Percentiles rank a stretch among this genome's conserved stretches.
phyloP scores from a whole-genome alignment of 2,329 filamentous ascomycete genomes.

The Colletotrichum agaves region DNA sequence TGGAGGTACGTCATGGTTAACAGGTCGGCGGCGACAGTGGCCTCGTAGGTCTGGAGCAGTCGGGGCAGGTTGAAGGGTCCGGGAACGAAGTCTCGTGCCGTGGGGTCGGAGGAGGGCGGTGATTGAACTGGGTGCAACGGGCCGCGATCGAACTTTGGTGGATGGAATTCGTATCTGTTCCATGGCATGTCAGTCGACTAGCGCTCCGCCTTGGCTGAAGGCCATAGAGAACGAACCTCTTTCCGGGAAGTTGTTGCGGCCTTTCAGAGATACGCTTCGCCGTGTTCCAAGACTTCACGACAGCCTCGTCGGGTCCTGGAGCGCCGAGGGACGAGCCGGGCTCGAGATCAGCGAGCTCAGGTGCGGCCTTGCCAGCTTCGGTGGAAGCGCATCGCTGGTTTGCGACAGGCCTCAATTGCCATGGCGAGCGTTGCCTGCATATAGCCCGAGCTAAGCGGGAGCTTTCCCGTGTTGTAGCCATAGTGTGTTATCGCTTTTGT shows the following conservation, averaged over 20 bases:
- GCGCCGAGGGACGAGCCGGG: slow-evolving; percentile 59
- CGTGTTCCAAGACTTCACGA: slow-evolving; percentile 54
- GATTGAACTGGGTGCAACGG: slow-evolving; percentile 93
- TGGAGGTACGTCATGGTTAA: slow-evolving; percentile 91
- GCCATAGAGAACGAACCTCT: slow-evolving; percentile 52
- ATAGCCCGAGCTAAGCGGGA: slow-evolving; percentile 49
- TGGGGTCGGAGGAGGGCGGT: slow-evolving; percentile 85
- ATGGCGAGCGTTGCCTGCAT: slow-evolving; percentile 43
- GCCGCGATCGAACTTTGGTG: slow-evolving; percentile 94
- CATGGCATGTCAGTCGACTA: slow-evolving; percentile 40
- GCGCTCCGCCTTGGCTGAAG: slow-evolving; percentile 36
- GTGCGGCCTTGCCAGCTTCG: slow-evolving; percentile 49
- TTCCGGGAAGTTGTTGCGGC: slow-evolving; percentile 56
- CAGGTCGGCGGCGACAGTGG: slow-evolving; percentile 86
- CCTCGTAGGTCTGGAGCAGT: slow-evolving; percentile 89
- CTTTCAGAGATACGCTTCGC: slow-evolving; percentile 49
- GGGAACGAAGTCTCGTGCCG: slow-evolving; percentile 87
- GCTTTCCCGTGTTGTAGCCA: slow-evolving; percentile 56
- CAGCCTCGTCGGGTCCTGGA: slow-evolving; percentile 52
- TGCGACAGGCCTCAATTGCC: slow-evolving; percentile 39
- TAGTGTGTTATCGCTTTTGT: slow-evolving; percentile 41
- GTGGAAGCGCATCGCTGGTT: slow-evolving; percentile 59
- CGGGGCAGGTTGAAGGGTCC: slow-evolving; percentile 91
- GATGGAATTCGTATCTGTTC: slow-evolving; percentile 85
- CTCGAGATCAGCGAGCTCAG: slow-evolving; percentile 61